phyloP scores from a whole-genome alignment of 192 early-diverging fungal genomes.

The Neocallimastix lanati region DNA sequence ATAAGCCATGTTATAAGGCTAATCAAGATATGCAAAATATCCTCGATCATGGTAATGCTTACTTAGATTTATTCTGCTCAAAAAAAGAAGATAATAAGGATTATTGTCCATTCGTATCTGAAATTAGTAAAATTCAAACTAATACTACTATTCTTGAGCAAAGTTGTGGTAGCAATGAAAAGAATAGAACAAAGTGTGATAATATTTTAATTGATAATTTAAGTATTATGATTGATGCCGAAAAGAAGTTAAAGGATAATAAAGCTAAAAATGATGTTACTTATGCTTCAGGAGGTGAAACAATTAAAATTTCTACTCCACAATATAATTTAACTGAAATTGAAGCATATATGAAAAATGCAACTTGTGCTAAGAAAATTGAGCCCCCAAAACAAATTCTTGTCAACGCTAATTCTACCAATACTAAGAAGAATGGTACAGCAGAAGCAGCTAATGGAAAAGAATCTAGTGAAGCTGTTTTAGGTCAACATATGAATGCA shows the following conservation, averaged over 20 bases:
- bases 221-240: not conserved
- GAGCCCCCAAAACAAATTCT: not conserved
- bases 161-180: not conserved
- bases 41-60: not conserved
- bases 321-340: not conserved
- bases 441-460: not conserved
- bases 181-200: not conserved
- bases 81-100: not conserved
- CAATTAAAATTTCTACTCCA: not conserved
- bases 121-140: not conserved
- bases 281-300: not conserved
- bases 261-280: no score
- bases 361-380: not conserved
- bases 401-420: not conserved
- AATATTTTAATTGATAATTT: not conserved
- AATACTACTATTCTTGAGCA: not conserved
- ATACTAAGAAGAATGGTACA: not conserved
- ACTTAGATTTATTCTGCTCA: not conserved
- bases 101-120: not conserved
- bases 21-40: not conserved
- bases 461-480: not conserved
- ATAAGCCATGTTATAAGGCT: not conserved
- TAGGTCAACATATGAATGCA: not conserved
- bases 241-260: no score
- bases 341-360: not conserved